Percentiles rank a stretch among this genome's conserved stretches.
Evolutionary conservation across 139 green algal genomes (phyloP).

Genomic region (Pseudopediastrum boryanum): DNA sequence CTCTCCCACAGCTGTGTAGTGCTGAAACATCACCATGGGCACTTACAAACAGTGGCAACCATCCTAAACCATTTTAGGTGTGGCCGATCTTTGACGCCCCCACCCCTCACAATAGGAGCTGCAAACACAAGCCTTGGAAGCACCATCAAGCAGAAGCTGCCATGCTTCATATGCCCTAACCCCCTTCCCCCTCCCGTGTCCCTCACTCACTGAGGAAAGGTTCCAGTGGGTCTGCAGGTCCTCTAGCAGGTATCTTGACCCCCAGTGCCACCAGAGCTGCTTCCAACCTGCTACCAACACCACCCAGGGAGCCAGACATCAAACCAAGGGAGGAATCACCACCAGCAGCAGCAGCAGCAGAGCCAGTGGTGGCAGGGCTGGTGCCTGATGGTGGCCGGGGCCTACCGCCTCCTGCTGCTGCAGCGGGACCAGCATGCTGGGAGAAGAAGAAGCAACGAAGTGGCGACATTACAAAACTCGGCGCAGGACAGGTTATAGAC

Average conservation of each 20-base stretch:
- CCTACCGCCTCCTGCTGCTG: not conserved
- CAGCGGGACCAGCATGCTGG: conserved; percentile 58
- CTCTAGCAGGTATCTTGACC: conserved; percentile 15
- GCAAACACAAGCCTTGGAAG: too few species aligned
- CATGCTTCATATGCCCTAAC: not conserved
- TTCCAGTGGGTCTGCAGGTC: conserved; percentile 15
- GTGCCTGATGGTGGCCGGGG: conserved; percentile 34
- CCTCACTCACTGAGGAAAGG: conserved; percentile 32
- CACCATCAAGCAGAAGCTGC: too few species aligned
- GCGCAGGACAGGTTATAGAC: too few species aligned
- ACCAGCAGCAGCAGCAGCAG: conserved; percentile 7
- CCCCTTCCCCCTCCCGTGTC: not conserved
- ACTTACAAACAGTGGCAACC: too few species aligned
- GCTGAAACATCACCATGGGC: too few species aligned
- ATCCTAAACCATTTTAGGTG: too few species aligned
- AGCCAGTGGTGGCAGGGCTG: conserved; percentile 26
- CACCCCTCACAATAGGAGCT: too few species aligned
- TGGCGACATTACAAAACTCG: too few species aligned
- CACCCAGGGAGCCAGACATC: conserved; percentile 10
- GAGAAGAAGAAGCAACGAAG: not conserved
- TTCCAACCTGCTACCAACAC: conserved; percentile 45
- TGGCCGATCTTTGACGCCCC: too few species aligned
- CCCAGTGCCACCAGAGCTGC: conserved; percentile 40
- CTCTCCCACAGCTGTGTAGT: too few species aligned
- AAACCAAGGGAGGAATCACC: too few species aligned